Evolutionary conservation across 768 basidiomycete genomes (phyloP).

Genomic region (Suillus subluteus): DNA sequence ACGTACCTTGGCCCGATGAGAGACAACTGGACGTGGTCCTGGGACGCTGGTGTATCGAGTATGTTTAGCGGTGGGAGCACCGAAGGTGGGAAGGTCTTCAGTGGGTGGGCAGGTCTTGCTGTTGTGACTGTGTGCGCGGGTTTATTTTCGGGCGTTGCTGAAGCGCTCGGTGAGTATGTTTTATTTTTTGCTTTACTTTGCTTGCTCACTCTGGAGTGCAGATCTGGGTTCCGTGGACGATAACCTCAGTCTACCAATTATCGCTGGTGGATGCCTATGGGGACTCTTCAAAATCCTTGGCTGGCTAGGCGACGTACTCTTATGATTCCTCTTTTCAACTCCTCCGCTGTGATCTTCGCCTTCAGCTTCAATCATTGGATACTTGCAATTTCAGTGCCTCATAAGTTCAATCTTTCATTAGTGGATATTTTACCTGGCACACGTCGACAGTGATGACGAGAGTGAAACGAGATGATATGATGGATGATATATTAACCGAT

Average conservation of each 20-base stretch:
- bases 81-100: conserved; percentile 18
- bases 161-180: conserved; percentile 75
- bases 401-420: neutral
- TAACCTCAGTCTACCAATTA: conserved; percentile 87
- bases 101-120: conserved; percentile 49
- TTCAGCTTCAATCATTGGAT: neutral
- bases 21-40: conserved; percentile 54
- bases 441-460: conserved; percentile 4
- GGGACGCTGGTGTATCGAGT: conserved; percentile 51
- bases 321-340: conserved; percentile 9
- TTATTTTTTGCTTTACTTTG: conserved; percentile 6
- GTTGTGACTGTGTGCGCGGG: conserved; percentile 69
- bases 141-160: conserved; percentile 81
- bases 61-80: conserved; percentile 21
- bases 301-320: conserved; percentile 33
- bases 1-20: conserved; percentile 56
- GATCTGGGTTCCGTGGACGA: conserved; percentile 87
- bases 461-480: conserved; percentile 4
- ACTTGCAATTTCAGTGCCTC: neutral
- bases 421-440: conserved; percentile 5
- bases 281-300: conserved; percentile 49
- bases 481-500: conserved; percentile 7
- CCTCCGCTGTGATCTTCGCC: neutral
- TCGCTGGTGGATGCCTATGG: conserved; percentile 77
- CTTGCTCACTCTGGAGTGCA: conserved; percentile 33